These are phyloP conservation scores for Ambrosiella beaveri DNA, from an alignment of 2,329 filamentous ascomycete species.

Conservation along the genomic window DNA sequence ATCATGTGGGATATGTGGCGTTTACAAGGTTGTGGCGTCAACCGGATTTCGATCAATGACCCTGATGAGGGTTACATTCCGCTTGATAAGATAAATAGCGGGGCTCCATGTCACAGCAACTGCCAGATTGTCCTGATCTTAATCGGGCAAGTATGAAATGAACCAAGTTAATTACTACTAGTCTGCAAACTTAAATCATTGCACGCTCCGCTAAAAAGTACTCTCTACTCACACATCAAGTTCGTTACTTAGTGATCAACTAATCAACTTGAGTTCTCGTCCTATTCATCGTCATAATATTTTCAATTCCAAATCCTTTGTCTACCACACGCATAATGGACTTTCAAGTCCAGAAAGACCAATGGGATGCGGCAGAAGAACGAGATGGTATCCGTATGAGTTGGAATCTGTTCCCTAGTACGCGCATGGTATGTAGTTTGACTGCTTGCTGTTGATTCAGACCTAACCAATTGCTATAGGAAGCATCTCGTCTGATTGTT, in stretches of 20 bases:
- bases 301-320: too few relatives aligned
- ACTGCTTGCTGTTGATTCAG: constrained; percentile 31
- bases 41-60: neutral
- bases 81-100: neutral
- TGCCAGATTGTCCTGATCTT: constrained; percentile 3
- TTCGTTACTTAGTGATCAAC: too few relatives aligned
- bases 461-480: constrained; percentile 31
- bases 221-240: too few relatives aligned
- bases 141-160: neutral
- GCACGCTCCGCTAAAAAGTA: too few relatives aligned
- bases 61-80: neutral
- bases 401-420: constrained; percentile 98
- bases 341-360: constrained; percentile 46
- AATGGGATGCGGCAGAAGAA: constrained; percentile 93
- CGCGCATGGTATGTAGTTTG: constrained; percentile 58
- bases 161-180: neutral
- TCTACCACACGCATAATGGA: neutral
- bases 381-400: constrained; percentile 88
- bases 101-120: neutral
- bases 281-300: too few relatives aligned
- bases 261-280: too few relatives aligned
- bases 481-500: constrained; percentile 85
- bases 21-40: constrained; percentile 8
- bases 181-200: too few relatives aligned
- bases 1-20: neutral